Percentiles rank a stretch among this genome's conserved stretches.
Conservation (phyloP, 108 stramenopile species). For the Discostella pseudostelligera region DNA sequence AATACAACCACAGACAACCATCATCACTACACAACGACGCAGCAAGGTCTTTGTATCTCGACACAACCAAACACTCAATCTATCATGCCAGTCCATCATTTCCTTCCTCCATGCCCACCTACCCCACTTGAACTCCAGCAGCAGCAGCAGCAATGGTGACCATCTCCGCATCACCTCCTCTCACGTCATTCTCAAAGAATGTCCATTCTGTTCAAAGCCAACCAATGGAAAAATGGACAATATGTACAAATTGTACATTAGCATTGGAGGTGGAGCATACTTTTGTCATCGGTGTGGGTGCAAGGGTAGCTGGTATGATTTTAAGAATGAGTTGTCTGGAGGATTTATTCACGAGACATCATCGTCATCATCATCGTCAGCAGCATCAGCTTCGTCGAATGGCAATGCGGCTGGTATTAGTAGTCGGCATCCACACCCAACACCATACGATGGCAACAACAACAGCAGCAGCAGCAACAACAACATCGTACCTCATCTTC, state of each 20-base stretch:
- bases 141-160: conserved; percentile 17
- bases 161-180: conserved; percentile 54
- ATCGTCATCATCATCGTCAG: too few relatives aligned
- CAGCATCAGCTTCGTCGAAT: neutral
- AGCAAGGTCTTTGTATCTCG: conserved; percentile 68
- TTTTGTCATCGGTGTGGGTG: conserved; percentile 93
- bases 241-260: conserved; percentile 70
- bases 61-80: conserved; percentile 65
- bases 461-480: conserved; percentile 7
- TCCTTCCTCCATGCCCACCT: conserved; percentile 41
- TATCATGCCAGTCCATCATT: conserved; percentile 52
- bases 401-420: neutral
- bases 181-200: conserved; percentile 72
- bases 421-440: neutral
- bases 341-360: conserved; percentile 24
- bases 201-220: conserved; percentile 82
- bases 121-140: conserved; percentile 15
- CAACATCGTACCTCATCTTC: conserved; percentile 37
- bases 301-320: conserved; percentile 91
- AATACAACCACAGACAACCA: too few relatives aligned
- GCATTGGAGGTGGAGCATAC: conserved; percentile 75
- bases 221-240: conserved; percentile 65
- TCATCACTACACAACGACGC: conserved; percentile 19
- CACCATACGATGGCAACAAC: neutral
- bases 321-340: conserved; percentile 70